Percentiles rank a stretch among this genome's conserved stretches.
Evolutionary conservation across 768 basidiomycete genomes (phyloP).

Genomic region (Trametes gibbosa): DNA sequence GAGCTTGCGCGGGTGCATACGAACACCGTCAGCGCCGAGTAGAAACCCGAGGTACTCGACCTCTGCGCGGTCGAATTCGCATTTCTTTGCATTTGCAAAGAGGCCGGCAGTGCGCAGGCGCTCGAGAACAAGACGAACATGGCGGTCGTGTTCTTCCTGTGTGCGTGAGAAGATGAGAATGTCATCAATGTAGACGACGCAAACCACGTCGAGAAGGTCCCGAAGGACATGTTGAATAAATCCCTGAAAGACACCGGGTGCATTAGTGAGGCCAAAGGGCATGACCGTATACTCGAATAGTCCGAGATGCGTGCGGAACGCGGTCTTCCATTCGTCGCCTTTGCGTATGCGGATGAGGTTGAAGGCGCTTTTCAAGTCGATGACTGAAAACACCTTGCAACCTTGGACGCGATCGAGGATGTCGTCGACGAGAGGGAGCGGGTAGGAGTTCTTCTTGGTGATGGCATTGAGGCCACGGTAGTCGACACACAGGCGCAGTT

Average conservation of each 20-base stretch:
- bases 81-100: constrained; percentile 32
- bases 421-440: constrained; percentile 33
- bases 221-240: constrained; percentile 15
- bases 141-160: constrained; percentile 19
- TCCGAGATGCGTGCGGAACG: constrained; percentile 37
- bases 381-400: constrained; percentile 31
- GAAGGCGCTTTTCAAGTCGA: constrained; percentile 41
- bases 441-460: constrained; percentile 35
- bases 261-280: constrained; percentile 30
- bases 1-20: constrained; percentile 43
- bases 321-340: constrained; percentile 39
- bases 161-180: constrained; percentile 22
- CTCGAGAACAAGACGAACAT: constrained; percentile 20
- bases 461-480: constrained; percentile 32
- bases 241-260: constrained; percentile 15
- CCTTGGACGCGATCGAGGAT: constrained; percentile 27
- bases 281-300: constrained; percentile 35
- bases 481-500: constrained; percentile 28
- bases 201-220: constrained; percentile 17
- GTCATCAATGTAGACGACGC: constrained; percentile 26
- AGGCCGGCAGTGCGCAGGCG: constrained; percentile 32
- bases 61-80: constrained; percentile 34
- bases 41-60: constrained; percentile 45
- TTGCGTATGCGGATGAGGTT: constrained; percentile 39
- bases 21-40: constrained; percentile 30